Evolutionary conservation across 2,329 filamentous ascomycete species (phyloP), one percentile per base, ranked within the genome.

Genomic region (Daldinia sp.): DNA sequence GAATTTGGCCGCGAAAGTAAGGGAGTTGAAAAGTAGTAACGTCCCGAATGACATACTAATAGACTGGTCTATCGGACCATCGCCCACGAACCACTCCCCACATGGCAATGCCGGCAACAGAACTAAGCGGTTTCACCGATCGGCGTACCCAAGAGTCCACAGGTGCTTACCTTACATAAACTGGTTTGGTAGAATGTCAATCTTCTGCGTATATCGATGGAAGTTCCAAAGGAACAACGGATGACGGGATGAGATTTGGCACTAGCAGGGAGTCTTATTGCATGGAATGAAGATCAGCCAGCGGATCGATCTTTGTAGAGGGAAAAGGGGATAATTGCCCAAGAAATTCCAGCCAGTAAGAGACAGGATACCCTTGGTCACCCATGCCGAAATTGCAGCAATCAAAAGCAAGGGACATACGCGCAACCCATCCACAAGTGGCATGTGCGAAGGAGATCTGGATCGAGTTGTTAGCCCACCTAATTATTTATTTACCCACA

Each of bases 381-480:
- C 23, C 56, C 72, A 65, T 69, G 67, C 74, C 72, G 75, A 76
- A 71, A 76, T 76, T 76, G 62, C 70, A 67, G 69, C 64, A 75
- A 74, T 74, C 65, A 73, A 74, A 73, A 60, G 48, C 57, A 73
- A 61, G 65, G 60, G 56, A 60, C 58, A 66, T 64, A 74, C 63
- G 58, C 71, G 69, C 71, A 74, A 62, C 54, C 56, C 60, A 71
- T 55, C 71, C 69, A 69, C 67, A 70, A 48, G 54, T 64, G 63
- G 65, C 42, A 68, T 68, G 63, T 70, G 66, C 54, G 56, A 62
- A 56, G 50, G 30, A 68, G 56, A 73, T 73, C 71, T 68, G 61
- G 69, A 70, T 68, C 59, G 63, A 58, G 37, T 51, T 62, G 35
- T 61, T 69, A 60, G 55, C 20, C 50, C 42, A 7, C 46, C 10